Evolutionary conservation across 805 yeast species (phyloP).

Genomic region (Yarrowia sp.): DNA sequence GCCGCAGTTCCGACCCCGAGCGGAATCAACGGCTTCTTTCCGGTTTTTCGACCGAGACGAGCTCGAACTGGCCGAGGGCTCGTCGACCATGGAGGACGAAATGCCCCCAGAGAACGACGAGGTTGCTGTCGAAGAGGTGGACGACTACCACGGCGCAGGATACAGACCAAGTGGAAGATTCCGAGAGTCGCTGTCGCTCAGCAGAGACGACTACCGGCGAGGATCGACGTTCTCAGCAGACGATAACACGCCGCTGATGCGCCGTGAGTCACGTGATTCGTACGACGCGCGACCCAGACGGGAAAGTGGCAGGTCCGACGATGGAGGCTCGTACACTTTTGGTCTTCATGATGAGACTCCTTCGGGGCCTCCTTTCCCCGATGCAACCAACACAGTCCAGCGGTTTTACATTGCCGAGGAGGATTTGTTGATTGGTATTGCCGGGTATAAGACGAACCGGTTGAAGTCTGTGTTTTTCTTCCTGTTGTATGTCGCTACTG

Average conservation of each 20-base stretch:
- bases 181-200: constrained; percentile 40
- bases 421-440: constrained; percentile 91
- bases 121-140: constrained; percentile 44
- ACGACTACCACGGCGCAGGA: constrained; percentile 50
- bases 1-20: constrained; percentile 42
- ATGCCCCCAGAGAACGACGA: constrained; percentile 46
- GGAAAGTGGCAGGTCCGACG: constrained; percentile 35
- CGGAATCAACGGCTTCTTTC: constrained; percentile 56
- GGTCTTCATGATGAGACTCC: constrained; percentile 32
- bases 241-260: constrained; percentile 32
- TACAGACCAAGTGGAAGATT: constrained; percentile 36
- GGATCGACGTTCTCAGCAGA: constrained; percentile 22
- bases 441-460: constrained; percentile 74
- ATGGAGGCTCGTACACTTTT: constrained; percentile 37
- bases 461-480: constrained; percentile 59
- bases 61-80: constrained; percentile 84
- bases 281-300: constrained; percentile 25
- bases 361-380: constrained; percentile 18
- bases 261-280: constrained; percentile 31
- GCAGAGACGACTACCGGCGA: constrained; percentile 29
- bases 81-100: constrained; percentile 67
- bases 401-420: constrained; percentile 94
- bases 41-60: constrained; percentile 84
- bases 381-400: constrained; percentile 54
- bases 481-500: constrained; percentile 61